Base-by-base conservation (phyloP, 352 stramenopile species). In the Phytophthora cryptogea region DNA sequence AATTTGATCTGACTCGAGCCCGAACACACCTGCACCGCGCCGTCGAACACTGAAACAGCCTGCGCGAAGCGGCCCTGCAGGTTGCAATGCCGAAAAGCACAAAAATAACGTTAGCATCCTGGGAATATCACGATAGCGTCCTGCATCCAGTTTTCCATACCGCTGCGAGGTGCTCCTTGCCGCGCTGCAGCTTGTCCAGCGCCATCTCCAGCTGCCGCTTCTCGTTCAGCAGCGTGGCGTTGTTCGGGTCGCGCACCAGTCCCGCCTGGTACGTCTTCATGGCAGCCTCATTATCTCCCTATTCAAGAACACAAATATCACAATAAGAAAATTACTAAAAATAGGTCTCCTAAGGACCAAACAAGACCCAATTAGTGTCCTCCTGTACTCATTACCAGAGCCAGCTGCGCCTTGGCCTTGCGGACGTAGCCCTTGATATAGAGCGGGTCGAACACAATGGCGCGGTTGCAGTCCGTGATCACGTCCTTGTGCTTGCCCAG, bases 391-490 rank as follows among this genome's bases (percentile, higher is more conserved):
- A n/a, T n/a, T 68, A 92, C 83, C 60, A 93, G 55, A 23, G 83
- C 81, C 13, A 95, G 67, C 54, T 93, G 84, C n/a, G 83, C 80
- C 71, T 95, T 96, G 46, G 83, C 88, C 65, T 96, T 96, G 50
- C 92, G 86, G 26, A 97, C 67, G 69, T 97, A 97, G 1, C 88
- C 91, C 65, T 97, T 97, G 37, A 95, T 85, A 56, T 92, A 97
- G 16, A 80, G 83, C 40, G 82, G 77, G 62, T 97, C 88, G 37
- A 97, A 88, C n/a, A 92, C 74, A 28, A 97, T 88, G 27, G 91
- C 90, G 33, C 72, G 76, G 65, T 97, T 90, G 70, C 90, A 97
- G 72, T 98, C 92, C 57, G 78, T 83, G 48, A 97, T 75, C 37
- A 92, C 89, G 50, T 97, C 89, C 59, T 96, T 86, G 74, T 93